Base-by-base conservation (phyloP, 768 basidiomycete species). In the Scleroderma citrinum region DNA sequence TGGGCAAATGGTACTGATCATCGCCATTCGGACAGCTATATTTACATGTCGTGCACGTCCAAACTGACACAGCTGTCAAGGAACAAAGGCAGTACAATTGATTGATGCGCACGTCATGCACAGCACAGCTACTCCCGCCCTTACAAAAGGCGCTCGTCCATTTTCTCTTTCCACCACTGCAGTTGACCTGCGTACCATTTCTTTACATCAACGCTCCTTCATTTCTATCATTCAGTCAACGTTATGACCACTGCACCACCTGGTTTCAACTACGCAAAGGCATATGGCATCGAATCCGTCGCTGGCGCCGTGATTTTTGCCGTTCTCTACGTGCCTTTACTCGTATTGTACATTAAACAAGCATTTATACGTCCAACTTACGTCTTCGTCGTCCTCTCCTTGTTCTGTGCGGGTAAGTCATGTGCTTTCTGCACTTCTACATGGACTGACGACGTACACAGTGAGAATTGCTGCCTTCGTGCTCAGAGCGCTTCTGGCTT, bases 271-370 rank as follows among this genome's bases (percentile, higher is more conserved):
- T 63, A 48, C 34, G 59, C 65, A 32, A 40, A 55, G 35, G 44
- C 36, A 26, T 50, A 14, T 47, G 67, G 62, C 44, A 69, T 67
- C 26, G 48, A 67, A 45, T 65, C 60, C 50, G 54, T 65, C 53
- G 62, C 61, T 47, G 60, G 56, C 53, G 62, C 66, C 34, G 60
- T 65, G 48, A 52, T 67, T 45, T 67, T 68, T 58, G 60, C 67
- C 16, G 14, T 61, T n/a, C 47, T 61, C 16, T 67, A 69, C 46
- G 40, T 47, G 17, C 65, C 65, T 7, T 42, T 69, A 47, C 24
- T 66, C 12, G 31, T 56, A 8, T 45, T 59, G 34, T 64, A 58
- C 53, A 35, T 64, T 39, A 44, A 14, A 20, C 56, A 53, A 32
- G 46, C 62, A 1, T 39, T 65, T 34, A 40, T 41, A 37, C 55